Base-by-base conservation (phyloP, 73 alveolate genomes). In the Paramecium caudatum region DNA sequence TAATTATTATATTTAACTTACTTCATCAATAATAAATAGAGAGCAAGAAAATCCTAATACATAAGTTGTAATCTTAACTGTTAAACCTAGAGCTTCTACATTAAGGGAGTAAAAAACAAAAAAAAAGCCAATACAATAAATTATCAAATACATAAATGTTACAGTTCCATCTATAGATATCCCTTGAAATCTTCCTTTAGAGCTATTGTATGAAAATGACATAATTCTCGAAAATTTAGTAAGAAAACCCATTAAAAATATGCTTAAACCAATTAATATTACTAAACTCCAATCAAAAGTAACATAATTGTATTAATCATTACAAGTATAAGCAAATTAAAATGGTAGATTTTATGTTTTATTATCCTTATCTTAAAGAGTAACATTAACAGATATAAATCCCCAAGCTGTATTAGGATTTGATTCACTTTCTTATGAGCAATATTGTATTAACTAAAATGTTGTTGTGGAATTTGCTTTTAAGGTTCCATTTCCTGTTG, bases 241-340 rank as follows among this genome's bases (percentile, higher is more conserved):
- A 10, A 74, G 21, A 3, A 74, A 9, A 6, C 47, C 68, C 88
- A 74, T 74, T 7, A 74, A 74, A 30, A 36, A 21, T 4, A 74
- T 16, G 10, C 69, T 39, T 27, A 74, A 39, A 5, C 33, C 7
- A 8, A 74, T 74, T 27, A 74, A 74, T 16, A 74, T 45, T 2
- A 74, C 17, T 13, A 74, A 43, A 74, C 88, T 74, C 88, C 88
- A 74, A 74, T 74, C 88, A 74, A 74, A 74, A 37, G 62, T 37
- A 3, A 74, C 55, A 27, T 10, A 36, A 27, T 39, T 37, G 32
- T 74, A 74, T 12, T 36, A 15, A 21, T 37, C 25, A 74, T 41
- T 39, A 43, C 88, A 74, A 16, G 88, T 8, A 43, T 27, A 74
- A 39, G 39, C 19, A 43, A 41, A 74, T 10, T 43, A 30, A 74